Conservation (phyloP, 495 filamentous ascomycete species). For the Daldinia decipiens region DNA sequence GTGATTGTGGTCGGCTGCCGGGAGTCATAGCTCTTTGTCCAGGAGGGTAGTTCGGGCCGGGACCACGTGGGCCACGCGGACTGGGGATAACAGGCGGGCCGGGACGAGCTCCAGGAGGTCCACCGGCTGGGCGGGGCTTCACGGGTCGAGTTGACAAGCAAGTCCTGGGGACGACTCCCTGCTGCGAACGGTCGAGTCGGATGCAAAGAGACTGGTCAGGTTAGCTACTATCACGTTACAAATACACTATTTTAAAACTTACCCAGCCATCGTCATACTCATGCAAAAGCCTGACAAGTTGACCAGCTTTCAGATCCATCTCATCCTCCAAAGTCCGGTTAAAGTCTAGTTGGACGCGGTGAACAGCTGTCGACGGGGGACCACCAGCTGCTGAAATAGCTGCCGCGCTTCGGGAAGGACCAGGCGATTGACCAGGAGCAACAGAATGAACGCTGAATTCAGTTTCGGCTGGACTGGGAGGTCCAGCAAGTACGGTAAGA, state of each 20-base stretch:
- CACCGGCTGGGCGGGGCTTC: constrained; percentile 76
- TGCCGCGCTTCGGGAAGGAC: constrained; percentile 56
- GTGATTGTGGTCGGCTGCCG: constrained; percentile 56
- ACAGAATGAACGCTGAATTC: constrained; percentile 66
- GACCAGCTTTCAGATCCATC: constrained; percentile 78
- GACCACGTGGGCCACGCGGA: constrained; percentile 56
- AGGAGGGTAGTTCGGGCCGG: constrained; percentile 58
- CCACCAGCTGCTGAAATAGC: constrained; percentile 66
- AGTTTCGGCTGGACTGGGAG: constrained; percentile 68
- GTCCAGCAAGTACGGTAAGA: constrained; percentile 56
- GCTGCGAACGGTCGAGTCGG: constrained; percentile 86
- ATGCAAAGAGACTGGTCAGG: constrained; percentile 82
- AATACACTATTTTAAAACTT: constrained; percentile 53
- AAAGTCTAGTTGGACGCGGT: constrained; percentile 96
- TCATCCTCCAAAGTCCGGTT: constrained; percentile 93
- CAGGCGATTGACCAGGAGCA: constrained; percentile 58
- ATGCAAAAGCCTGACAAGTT: constrained; percentile 86
- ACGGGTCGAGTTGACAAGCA: constrained; percentile 93
- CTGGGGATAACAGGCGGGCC: constrained; percentile 52
- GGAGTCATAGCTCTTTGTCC: constrained; percentile 61
- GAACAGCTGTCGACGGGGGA: constrained; percentile 68
- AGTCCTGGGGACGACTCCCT: constrained; percentile 92
- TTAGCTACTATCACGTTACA: constrained; percentile 51
- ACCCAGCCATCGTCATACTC: constrained; percentile 99
- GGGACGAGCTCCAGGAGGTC: constrained; percentile 52